These are phyloP conservation scores for Candida quercuum DNA, from an alignment of 805 yeast species.

Conservation along the genomic window DNA sequence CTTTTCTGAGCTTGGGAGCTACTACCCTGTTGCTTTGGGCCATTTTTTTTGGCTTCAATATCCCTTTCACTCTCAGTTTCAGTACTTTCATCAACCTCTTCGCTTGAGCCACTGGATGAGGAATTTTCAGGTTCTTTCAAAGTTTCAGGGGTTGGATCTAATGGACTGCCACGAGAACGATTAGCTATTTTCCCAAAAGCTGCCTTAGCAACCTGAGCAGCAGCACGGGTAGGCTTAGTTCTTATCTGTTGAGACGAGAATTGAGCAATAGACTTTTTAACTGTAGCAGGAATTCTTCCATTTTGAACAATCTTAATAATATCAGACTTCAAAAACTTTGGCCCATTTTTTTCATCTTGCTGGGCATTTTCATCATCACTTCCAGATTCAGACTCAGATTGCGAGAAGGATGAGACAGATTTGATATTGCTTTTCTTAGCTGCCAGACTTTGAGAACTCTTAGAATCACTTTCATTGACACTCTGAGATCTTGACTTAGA, in stretches of 20 bases:
- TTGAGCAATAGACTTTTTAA: constrained; percentile 6
- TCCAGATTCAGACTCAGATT: constrained; percentile 8
- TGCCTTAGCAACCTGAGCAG: constrained; percentile 3
- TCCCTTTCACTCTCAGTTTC: not conserved
- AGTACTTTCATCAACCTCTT: too few relatives aligned
- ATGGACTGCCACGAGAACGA: not conserved
- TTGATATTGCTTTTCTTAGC: constrained; percentile 6
- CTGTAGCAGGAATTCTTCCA: constrained; percentile 12
- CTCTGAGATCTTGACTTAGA: not conserved
- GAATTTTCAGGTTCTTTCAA: too few relatives aligned
- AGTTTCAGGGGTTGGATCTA: not conserved
- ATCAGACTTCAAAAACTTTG: constrained; percentile 17
- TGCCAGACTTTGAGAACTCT: too few relatives aligned
- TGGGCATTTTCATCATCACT: constrained; percentile 22
- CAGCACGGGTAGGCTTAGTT: constrained; percentile 6
- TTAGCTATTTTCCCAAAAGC: not conserved
- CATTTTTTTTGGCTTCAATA: not conserved
- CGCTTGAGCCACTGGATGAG: too few relatives aligned
- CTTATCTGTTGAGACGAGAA: not conserved
- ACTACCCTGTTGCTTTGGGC: too few relatives aligned
- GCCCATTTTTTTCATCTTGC: constrained; percentile 12
- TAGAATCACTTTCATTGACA: not conserved
- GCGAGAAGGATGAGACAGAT: constrained; percentile 11
- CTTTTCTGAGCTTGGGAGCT: too few relatives aligned
- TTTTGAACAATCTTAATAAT: constrained; percentile 11